Conservation (phyloP, 805 yeast genomes). For the Zygoascus flipseniorum region DNA sequence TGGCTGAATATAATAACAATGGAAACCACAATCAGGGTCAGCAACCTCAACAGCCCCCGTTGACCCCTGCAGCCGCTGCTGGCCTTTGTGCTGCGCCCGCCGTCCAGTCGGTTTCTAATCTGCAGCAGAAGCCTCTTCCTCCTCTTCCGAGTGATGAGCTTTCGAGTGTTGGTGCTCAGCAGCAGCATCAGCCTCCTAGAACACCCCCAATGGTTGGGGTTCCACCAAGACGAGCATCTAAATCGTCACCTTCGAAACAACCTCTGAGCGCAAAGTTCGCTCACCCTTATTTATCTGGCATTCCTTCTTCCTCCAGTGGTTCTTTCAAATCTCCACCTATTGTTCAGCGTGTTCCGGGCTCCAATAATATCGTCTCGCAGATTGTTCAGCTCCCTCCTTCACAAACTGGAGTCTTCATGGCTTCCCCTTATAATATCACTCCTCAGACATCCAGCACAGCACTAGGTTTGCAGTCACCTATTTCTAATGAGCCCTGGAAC, state of each 20-base stretch:
- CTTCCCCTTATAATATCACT: not conserved
- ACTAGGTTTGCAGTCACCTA: slow-evolving; percentile 1
- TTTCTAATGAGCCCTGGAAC: not conserved
- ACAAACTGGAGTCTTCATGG: not conserved
- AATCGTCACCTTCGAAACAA: not conserved
- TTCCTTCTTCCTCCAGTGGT: not conserved
- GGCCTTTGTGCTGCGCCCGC: not conserved
- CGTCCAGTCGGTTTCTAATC: not conserved
- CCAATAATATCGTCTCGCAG: slow-evolving; percentile 7
- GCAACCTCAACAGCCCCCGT: not conserved
- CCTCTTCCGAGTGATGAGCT: not conserved
- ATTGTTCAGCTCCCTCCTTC: slow-evolving; percentile 3
- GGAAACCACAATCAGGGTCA: not conserved
- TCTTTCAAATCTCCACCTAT: not conserved
- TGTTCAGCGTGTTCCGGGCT: not conserved
- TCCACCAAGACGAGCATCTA: not conserved
- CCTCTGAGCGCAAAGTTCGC: slow-evolving; percentile 43
- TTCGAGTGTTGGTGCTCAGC: not conserved
- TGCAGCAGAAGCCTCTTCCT: not conserved
- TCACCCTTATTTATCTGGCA: slow-evolving; percentile 51
- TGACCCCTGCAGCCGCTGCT: not conserved
- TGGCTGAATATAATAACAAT: slow-evolving; percentile 5
- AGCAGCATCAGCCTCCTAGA: not conserved
- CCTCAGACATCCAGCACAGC: not conserved
- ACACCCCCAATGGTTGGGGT: not conserved